A percentile compares a stretch with the other conserved stretches of the same genome.
Evolutionary conservation across 768 basidiomycete species (phyloP).

Genomic region (Hygrophorus russula): DNA sequence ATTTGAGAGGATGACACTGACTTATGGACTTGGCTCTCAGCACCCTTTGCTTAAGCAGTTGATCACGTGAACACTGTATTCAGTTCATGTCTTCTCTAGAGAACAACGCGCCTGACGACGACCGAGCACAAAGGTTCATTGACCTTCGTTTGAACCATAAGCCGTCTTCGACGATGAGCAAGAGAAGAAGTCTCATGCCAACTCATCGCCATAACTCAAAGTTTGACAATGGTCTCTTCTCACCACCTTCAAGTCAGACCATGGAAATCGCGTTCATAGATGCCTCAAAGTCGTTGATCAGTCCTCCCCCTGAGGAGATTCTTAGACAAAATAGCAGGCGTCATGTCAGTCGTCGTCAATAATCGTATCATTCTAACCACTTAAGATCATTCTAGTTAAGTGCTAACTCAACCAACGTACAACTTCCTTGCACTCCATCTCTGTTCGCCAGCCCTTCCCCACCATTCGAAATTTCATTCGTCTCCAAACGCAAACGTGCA

Average conservation of each 20-base stretch:
- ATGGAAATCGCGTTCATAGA: conserved; percentile 3
- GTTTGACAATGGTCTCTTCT: too few relatives aligned
- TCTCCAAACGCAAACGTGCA: conserved; percentile 29
- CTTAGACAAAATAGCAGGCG: conserved; percentile 14
- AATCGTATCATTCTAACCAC: conserved; percentile 9
- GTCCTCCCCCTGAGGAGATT: conserved; percentile 54
- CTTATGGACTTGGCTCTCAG: conserved; percentile 75
- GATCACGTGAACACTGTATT: too few relatives aligned
- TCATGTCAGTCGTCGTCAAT: conserved; percentile 14
- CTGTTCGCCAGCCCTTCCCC: conserved; percentile 11
- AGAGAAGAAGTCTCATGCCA: too few relatives aligned
- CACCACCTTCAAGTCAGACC: too few relatives aligned
- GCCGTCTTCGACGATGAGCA: too few relatives aligned
- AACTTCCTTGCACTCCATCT: conserved; percentile 15
- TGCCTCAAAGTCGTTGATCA: conserved; percentile 29
- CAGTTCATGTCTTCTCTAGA: too few relatives aligned
- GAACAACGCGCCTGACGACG: too few relatives aligned
- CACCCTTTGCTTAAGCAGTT: too few relatives aligned
- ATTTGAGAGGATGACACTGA: conserved; percentile 63
- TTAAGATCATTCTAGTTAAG: conserved; percentile 3
- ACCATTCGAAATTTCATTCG: conserved; percentile 5
- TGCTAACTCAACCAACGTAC: conserved; percentile 8
- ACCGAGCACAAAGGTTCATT: too few relatives aligned
- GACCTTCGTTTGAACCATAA: too few relatives aligned
- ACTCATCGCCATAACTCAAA: too few relatives aligned